phyloP scores from a whole-genome alignment of 768 basidiomycete species.

The Collybiopsis luxurians region DNA sequence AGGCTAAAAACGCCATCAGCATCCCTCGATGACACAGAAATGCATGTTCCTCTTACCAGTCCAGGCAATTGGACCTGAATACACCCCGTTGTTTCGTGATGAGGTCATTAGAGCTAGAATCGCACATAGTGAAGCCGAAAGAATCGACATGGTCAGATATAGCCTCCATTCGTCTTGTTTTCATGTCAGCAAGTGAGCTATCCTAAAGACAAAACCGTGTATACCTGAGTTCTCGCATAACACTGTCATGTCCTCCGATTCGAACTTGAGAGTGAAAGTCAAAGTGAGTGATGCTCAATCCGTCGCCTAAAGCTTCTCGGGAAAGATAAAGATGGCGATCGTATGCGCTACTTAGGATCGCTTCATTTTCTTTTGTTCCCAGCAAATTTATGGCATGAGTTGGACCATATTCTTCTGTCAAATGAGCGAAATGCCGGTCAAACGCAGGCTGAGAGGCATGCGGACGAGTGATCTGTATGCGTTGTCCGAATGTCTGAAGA shows the following conservation, averaged over 20 bases:
- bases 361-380: slow-evolving; percentile 90
- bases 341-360: slow-evolving; percentile 79
- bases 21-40: background rate
- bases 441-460: slow-evolving; percentile 97
- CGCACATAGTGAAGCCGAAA: slow-evolving; percentile 85
- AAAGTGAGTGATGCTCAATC: slow-evolving; percentile 80
- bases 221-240: slow-evolving; percentile 71
- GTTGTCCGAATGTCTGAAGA: slow-evolving; percentile 89
- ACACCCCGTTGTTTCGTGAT: slow-evolving; percentile 90
- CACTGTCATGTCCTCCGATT: slow-evolving; percentile 82
- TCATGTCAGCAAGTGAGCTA: background rate
- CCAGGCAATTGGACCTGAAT: slow-evolving; percentile 93
- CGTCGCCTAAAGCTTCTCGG: slow-evolving; percentile 57
- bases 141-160: slow-evolving; percentile 66
- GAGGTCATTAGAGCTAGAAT: slow-evolving; percentile 59
- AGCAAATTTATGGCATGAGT: slow-evolving; percentile 90
- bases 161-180: slow-evolving; percentile 54
- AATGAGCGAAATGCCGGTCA: slow-evolving; percentile 85
- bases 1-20: slow-evolving; percentile 46
- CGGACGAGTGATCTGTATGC: slow-evolving; percentile 93
- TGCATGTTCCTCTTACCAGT: slow-evolving; percentile 61
- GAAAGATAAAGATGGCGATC: slow-evolving; percentile 74
- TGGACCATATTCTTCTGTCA: slow-evolving; percentile 82
- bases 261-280: slow-evolving; percentile 90
- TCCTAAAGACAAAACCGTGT: slow-evolving; percentile 8